Percentiles rank a stretch among this genome's conserved stretches.
These are phyloP conservation scores for Sphaerostilbella broomeana DNA, from an alignment of 2,329 filamentous ascomycete genomes.

Conservation along the genomic window DNA sequence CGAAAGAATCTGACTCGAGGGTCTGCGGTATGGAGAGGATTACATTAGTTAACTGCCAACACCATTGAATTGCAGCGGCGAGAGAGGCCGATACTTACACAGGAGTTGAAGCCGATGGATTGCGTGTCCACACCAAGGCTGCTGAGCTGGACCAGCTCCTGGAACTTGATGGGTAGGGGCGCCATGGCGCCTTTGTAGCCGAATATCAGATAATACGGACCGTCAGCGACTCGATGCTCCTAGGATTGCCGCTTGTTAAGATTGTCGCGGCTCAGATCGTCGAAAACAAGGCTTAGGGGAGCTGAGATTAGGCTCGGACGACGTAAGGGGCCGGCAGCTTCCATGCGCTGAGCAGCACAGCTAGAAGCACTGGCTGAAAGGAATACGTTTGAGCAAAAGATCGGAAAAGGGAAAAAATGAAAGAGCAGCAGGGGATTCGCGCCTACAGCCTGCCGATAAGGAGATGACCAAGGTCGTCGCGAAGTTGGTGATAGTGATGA, in stretches of 20 bases:
- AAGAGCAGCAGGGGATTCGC: constrained; percentile 16
- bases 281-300: constrained; percentile 11
- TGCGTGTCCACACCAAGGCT: constrained; percentile 41
- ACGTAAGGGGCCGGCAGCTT: constrained; percentile 28
- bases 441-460: constrained; percentile 22
- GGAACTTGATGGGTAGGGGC: constrained; percentile 85
- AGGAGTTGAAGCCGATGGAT: constrained; percentile 71
- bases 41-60: no score
- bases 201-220: constrained; percentile 14
- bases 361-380: constrained; percentile 15
- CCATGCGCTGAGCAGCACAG: constrained; percentile 32
- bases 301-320: constrained; percentile 15
- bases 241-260: constrained; percentile 16
- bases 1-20: constrained; percentile 93
- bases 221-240: constrained; percentile 14
- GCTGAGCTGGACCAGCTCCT: constrained; percentile 71
- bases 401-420: constrained; percentile 9
- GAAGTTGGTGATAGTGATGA: constrained; percentile 14
- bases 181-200: constrained; percentile 43
- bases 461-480: constrained; percentile 21
- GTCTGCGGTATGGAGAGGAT: constrained; percentile 61
- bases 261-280: constrained; percentile 21
- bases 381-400: constrained; percentile 16
- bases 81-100: constrained; percentile 46
- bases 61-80: background rate